Evolutionary conservation across 169 alveolate genomes (phyloP).

Genomic region (Plasmodium cynomolgi): DNA sequence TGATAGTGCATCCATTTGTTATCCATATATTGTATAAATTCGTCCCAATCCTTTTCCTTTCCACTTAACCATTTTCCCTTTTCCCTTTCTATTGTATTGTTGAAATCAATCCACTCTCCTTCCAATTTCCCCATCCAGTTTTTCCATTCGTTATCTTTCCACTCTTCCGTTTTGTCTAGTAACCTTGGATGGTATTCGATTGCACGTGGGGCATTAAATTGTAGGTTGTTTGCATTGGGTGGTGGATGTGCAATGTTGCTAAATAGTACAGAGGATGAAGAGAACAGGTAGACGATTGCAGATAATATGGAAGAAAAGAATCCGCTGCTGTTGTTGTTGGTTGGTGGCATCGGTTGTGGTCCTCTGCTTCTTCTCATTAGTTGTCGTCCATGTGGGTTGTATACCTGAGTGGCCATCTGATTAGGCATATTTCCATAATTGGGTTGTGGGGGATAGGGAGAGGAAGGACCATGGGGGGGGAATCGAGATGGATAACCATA

Average conservation of each 20-base stretch:
- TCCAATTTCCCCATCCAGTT: not conserved
- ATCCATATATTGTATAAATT: slow-evolving; percentile 5
- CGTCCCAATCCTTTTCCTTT: slow-evolving; percentile 28
- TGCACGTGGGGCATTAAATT: not conserved
- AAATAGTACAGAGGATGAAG: slow-evolving; percentile 14
- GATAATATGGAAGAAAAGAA: not conserved
- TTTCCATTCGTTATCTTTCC: slow-evolving; percentile 30
- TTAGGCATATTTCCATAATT: not conserved
- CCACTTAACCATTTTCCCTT: not conserved
- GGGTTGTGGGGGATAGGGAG: not conserved
- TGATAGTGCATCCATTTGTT: slow-evolving; percentile 23
- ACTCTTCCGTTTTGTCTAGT: slow-evolving; percentile 9
- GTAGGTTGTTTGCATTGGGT: not conserved
- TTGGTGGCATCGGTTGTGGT: not conserved
- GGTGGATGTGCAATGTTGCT: not conserved
- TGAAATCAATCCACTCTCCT: slow-evolving; percentile 4
- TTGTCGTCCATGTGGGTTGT: not conserved
- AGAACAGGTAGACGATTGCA: not conserved
- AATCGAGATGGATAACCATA: not conserved
- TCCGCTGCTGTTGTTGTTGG: not conserved
- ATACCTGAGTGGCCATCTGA: not conserved
- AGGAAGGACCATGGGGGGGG: not conserved
- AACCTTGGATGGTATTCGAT: not conserved
- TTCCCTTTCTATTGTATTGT: slow-evolving; percentile 1
- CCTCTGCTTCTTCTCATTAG: not conserved